Conservation (phyloP, 106 monocot species). For the Vanilla planifolia region DNA sequence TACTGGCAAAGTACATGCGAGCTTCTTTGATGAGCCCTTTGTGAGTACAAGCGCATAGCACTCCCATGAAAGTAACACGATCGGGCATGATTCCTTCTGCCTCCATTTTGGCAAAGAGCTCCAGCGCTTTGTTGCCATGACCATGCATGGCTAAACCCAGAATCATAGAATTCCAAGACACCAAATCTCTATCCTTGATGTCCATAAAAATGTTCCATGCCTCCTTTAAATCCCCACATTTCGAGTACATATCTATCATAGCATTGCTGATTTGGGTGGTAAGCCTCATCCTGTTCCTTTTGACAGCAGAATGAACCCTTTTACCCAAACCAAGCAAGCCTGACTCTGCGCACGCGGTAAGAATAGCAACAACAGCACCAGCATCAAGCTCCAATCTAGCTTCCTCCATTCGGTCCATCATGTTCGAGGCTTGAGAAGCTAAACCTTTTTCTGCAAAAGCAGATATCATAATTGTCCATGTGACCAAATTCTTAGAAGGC, state of each 20-base stretch:
- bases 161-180: conserved; percentile 85
- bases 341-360: conserved; percentile 68
- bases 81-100: conserved; percentile 49
- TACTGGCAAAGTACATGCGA: conserved; percentile 36
- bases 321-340: conserved; percentile 56
- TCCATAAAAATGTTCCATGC: conserved; percentile 48
- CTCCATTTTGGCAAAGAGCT: conserved; percentile 54
- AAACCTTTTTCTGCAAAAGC: conserved; percentile 64
- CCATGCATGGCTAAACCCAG: conserved; percentile 72
- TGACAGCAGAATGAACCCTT: conserved; percentile 41
- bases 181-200: conserved; percentile 33
- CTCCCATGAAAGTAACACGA: conserved; percentile 56
- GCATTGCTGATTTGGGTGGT: conserved; percentile 59
- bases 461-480: conserved; percentile 81
- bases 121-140: conserved; percentile 48
- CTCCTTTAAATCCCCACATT: conserved; percentile 54
- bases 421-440: conserved; percentile 30
- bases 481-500: conserved; percentile 63
- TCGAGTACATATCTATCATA: conserved; percentile 70
- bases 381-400: conserved; percentile 36
- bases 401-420: conserved; percentile 55
- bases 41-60: conserved; percentile 79
- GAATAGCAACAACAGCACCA: conserved; percentile 44
- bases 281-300: conserved; percentile 16
- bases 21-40: conserved; percentile 53